phyloP scores from a whole-genome alignment of 345 rosid genomes.

The Barbarea vulgaris region DNA sequence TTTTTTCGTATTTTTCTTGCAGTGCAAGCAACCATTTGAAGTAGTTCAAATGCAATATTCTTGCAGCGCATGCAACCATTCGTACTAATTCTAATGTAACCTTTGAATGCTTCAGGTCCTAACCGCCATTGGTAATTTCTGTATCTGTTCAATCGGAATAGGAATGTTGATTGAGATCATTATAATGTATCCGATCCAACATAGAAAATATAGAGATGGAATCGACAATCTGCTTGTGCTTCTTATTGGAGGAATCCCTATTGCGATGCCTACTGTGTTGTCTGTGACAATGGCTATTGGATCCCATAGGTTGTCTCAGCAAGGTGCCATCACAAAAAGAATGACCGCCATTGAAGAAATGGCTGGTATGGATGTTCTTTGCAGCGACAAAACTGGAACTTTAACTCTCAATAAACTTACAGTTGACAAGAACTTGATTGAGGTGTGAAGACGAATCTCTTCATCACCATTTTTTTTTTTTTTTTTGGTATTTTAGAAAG shows the following conservation, averaged over 20 bases:
- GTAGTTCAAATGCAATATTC: neutral
- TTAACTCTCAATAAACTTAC: constrained; percentile 95
- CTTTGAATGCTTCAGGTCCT: constrained; percentile 51
- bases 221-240: constrained; percentile 95
- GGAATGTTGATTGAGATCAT: constrained; percentile 82
- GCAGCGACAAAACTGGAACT: constrained; percentile 97
- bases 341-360: constrained; percentile 99
- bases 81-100: neutral
- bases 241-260: constrained; percentile 96
- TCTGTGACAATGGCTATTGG: constrained; percentile 99
- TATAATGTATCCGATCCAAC: constrained; percentile 78
- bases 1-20: neutral
- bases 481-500: neutral
- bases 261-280: constrained; percentile 96
- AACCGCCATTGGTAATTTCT: constrained; percentile 94
- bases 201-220: constrained; percentile 73
- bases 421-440: constrained; percentile 76
- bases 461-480: neutral
- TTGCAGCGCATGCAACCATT: neutral
- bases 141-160: constrained; percentile 83
- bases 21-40: neutral
- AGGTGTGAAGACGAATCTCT: constrained; percentile 46
- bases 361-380: constrained; percentile 98
- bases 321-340: constrained; percentile 97
- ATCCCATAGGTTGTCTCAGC: constrained; percentile 81